Evolutionary conservation across 208 protist species (phyloP), one percentile per base, ranked within the genome.

Genomic region (Leishmania braziliensis): DNA sequence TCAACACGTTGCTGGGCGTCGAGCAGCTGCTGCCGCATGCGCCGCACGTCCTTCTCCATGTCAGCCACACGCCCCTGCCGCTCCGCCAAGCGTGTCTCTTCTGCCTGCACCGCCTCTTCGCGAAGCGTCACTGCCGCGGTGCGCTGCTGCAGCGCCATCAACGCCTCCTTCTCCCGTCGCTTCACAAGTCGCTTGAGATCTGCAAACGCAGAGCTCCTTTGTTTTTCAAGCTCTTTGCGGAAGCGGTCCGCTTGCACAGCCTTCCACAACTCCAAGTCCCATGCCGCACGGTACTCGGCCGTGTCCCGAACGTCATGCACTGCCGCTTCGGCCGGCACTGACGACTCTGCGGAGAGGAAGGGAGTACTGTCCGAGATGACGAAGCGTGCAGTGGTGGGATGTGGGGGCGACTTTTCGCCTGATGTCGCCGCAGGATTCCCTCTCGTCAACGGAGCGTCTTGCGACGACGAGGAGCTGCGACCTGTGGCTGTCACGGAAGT

Each of bases 191-290:
- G 75, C 8, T 78, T 78, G 10, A 93, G 87, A 26, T 85, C 85
- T 3, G 79, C 89, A 6, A 91, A 72, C 18, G 92, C 92, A 50
- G 51, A 68, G 48, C 78, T 77, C 18, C 86, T 86, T 39, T 95
- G 87, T 65, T 77, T 84, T 63, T 90, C 91, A 51, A 97, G 79
- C 73, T 92, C 84, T 56, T 85, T 79, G 51, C 88, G 85, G 60
- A 98, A 95, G 33, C 87, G 87, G 5, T 92, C 82, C 5, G 89
- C 90, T 82, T 98, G 91, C 69, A 95, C 83, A 16, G 88, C 91
- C 71, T 95, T 95, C 93, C 95, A 98, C 48, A 98, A 77, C 85
- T 98, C 93, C 66, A 98, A 60, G 76, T 98, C 95, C 90, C 91
- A 98, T 50, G 93, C 93, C 39, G 92, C 92, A 20, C 83, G 83